Evolutionary conservation across 768 basidiomycete species (phyloP), one percentile per base, ranked within the genome.

Genomic region (Gelatoporia subvermispora): DNA sequence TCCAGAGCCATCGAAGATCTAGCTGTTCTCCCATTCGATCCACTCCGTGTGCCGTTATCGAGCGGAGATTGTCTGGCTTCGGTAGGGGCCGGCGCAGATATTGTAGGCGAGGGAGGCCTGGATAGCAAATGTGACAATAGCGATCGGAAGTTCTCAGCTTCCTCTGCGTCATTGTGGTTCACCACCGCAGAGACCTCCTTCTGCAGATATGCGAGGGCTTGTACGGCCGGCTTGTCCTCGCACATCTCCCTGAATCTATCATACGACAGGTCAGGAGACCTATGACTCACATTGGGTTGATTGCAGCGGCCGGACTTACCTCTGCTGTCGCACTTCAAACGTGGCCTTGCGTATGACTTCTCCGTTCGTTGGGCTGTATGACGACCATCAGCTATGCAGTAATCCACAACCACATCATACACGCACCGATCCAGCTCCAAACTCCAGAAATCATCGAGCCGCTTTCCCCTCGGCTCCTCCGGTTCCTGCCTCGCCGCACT

Each of bases 241-340:
- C 86, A 87, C 75, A 89, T 82, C 59, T 92, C 88, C n/a, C 83
- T 79, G 68, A 90, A 91, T 56, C 88, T 91, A 55, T 8, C 23
- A 41, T 18, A 21, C 10, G n/a, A 34, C 48, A 23, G 23, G 4
- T 43, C 9, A 23, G 44, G 4, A 49, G 11, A 28, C 25, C 21
- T 21, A 43, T 49, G 17, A 15, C n/a, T 37, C 4, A 35, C 20
- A 9, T 36, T n/a, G 25, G 17, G 11, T 23, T 3, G n/a, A 24
- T 35, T 9, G 16, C 28, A 41, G 18, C 16, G 25, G 5, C 48
- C 34, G 36, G 10, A 70, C 82, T 47, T 57, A 88, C 88, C 84
- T 83, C 59, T 91, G 88, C 51, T 77, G 74, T 35, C 88, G 79
- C 51, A 90, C 74, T 23, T 72, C 68, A 59, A 82, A 85, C 21